Evolutionary conservation across 2,329 filamentous ascomycete species (phyloP).

Genomic region (Cryoendolithus antarcticus): DNA sequence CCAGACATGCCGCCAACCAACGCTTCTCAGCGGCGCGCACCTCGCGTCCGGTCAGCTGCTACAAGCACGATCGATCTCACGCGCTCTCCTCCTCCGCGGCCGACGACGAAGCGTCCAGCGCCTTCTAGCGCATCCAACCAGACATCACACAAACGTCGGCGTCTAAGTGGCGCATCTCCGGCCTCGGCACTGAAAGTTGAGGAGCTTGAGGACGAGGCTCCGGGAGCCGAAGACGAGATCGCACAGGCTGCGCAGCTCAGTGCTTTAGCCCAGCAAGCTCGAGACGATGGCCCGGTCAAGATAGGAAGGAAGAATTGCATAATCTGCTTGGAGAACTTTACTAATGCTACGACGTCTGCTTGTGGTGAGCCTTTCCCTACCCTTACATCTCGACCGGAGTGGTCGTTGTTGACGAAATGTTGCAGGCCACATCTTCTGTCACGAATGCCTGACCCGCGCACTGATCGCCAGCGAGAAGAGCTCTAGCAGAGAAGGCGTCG

Average conservation of each 20-base stretch:
- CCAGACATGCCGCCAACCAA: too few species aligned
- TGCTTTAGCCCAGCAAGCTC: slow-evolving; percentile 14
- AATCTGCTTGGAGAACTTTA: slow-evolving; percentile 51
- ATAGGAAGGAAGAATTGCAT: slow-evolving; percentile 45
- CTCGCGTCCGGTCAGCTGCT: too few species aligned
- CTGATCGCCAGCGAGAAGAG: slow-evolving; percentile 44
- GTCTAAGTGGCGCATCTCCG: too few species aligned
- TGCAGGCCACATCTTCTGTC: slow-evolving; percentile 51
- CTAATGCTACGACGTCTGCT: slow-evolving; percentile 45
- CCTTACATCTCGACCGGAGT: background rate
- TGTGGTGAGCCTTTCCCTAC: slow-evolving; percentile 41
- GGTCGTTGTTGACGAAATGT: slow-evolving; percentile 2
- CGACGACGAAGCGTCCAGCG: too few species aligned
- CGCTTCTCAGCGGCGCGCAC: too few species aligned
- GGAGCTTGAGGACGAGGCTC: slow-evolving; percentile 7
- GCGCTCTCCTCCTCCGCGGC: too few species aligned
- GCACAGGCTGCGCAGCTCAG: slow-evolving; percentile 18
- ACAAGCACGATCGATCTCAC: too few species aligned
- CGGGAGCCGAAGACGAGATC: slow-evolving; percentile 23
- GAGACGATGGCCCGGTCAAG: slow-evolving; percentile 13
- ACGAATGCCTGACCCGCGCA: slow-evolving; percentile 48
- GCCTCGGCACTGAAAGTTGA: slow-evolving; percentile 1
- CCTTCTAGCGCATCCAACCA: too few species aligned
- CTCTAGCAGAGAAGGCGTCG: slow-evolving; percentile 27
- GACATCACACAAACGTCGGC: too few species aligned